Evolutionary conservation across 1,284 basidiomycete genomes (phyloP).

Genomic region (Ganoderma lingzhi): DNA sequence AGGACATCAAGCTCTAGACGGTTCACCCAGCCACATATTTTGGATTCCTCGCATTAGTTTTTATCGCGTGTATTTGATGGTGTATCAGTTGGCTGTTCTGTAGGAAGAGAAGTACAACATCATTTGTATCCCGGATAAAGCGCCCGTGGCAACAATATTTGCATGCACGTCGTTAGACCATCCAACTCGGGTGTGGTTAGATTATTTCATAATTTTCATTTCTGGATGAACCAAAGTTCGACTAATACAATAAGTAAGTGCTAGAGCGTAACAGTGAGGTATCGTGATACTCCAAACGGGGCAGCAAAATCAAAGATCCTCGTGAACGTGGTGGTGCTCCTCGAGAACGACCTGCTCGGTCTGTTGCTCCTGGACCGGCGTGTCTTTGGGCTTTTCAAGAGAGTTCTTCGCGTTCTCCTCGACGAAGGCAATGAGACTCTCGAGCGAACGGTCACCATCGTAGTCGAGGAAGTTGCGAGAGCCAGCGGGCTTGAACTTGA

Average conservation of each 20-base stretch:
- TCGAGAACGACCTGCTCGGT: conserved; percentile 36
- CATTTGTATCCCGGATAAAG: conserved; percentile 29
- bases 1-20: conserved; percentile 71
- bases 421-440: conserved; percentile 86
- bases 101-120: conserved; percentile 32
- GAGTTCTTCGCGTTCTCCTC: conserved; percentile 84
- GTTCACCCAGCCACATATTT: conserved; percentile 11
- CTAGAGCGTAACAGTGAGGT: conserved; percentile 22
- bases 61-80: conserved; percentile 29
- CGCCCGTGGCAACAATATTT: conserved; percentile 19
- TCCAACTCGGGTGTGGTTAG: neutral
- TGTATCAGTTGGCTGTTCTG: conserved; percentile 29
- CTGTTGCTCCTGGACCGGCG: conserved; percentile 40
- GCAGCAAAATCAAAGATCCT: conserved; percentile 41
- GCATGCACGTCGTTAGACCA: conserved; percentile 1
- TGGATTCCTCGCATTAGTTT: conserved; percentile 20
- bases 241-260: conserved; percentile 28
- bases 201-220: conserved; percentile 16
- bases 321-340: conserved; percentile 35
- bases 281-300: conserved; percentile 17
- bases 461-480: conserved; percentile 90
- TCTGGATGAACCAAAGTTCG: conserved; percentile 20
- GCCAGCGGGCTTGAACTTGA: conserved; percentile 97
- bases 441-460: conserved; percentile 89
- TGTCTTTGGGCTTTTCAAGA: conserved; percentile 44